Evolutionary conservation across 495 filamentous ascomycete species (phyloP).

Genomic region (Penicillium lagena): DNA sequence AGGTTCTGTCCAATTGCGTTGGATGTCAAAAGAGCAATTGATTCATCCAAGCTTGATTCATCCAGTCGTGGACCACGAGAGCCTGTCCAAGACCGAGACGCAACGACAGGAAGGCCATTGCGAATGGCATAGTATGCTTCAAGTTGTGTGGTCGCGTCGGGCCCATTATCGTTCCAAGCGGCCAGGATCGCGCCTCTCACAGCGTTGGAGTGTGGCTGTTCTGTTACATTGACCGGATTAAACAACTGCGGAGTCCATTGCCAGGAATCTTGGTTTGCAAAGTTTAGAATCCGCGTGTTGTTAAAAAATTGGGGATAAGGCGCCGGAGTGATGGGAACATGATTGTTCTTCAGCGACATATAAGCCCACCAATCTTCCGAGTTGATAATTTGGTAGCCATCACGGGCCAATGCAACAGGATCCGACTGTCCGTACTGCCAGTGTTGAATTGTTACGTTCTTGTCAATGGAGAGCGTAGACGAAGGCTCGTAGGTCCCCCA

Average conservation of each 20-base stretch:
- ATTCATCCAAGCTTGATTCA: constrained; percentile 12
- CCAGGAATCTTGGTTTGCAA: constrained; percentile 32
- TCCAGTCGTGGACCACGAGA: constrained; percentile 26
- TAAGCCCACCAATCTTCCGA: constrained; percentile 54
- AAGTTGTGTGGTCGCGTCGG: constrained; percentile 49
- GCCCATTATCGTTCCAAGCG: constrained; percentile 52
- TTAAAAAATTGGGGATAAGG: constrained; percentile 51
- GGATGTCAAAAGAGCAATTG: constrained; percentile 28
- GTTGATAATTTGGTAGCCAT: constrained; percentile 43
- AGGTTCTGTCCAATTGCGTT: constrained; percentile 44
- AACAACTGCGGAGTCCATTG: constrained; percentile 47
- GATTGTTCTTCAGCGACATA: constrained; percentile 49
- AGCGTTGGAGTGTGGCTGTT: constrained; percentile 19
- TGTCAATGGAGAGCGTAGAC: constrained; percentile 25
- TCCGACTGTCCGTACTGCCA: constrained; percentile 55
- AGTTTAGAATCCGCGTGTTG: constrained; percentile 39
- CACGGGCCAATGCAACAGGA: constrained; percentile 30
- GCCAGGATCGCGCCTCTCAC: constrained; percentile 47
- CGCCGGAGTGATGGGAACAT: constrained; percentile 46
- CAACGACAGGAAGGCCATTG: constrained; percentile 43
- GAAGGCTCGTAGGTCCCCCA: constrained; percentile 50
- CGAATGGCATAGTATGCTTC: constrained; percentile 49
- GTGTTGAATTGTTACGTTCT: constrained; percentile 45
- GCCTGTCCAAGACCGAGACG: constrained; percentile 39
- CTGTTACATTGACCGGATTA: constrained; percentile 37